These are phyloP conservation scores for Fraxinus xanthoxyloides DNA, from an alignment of 305 asterid species.

Conservation along the genomic window DNA sequence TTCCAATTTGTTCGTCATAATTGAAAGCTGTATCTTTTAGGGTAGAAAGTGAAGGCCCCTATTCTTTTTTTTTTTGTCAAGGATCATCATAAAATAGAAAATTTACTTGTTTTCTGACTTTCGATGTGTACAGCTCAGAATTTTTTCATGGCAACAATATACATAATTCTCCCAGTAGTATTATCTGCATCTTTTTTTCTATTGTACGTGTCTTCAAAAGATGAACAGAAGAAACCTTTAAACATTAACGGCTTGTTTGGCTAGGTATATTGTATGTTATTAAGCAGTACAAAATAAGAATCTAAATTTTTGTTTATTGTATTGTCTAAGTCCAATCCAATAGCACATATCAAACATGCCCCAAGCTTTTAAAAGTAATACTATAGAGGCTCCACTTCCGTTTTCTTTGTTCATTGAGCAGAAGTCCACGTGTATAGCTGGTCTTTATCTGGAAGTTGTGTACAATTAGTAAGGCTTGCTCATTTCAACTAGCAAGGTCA, in stretches of 20 bases:
- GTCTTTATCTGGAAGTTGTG: neutral
- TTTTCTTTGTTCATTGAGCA: neutral
- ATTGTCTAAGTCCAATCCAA: slow-evolving; percentile 1
- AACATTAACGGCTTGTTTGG: neutral
- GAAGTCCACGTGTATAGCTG: neutral
- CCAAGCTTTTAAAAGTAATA: neutral
- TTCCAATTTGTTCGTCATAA: slow-evolving; percentile 42
- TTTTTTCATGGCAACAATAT: slow-evolving; percentile 44
- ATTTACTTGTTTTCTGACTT: slow-evolving; percentile 45
- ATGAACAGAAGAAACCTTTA: neutral
- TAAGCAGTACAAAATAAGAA: neutral
- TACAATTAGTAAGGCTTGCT: neutral
- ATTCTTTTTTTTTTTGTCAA: slow-evolving; percentile 55
- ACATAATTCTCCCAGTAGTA: slow-evolving; percentile 34
- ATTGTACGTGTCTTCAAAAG: slow-evolving; percentile 13
- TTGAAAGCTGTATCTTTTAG: slow-evolving; percentile 54
- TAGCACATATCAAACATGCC: slow-evolving; percentile 16
- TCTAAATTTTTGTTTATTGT: neutral
- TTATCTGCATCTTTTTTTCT: slow-evolving; percentile 23
- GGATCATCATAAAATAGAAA: slow-evolving; percentile 46
- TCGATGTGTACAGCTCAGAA: slow-evolving; percentile 66
- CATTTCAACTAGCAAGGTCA: slow-evolving; percentile 19
- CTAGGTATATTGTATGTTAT: neutral
- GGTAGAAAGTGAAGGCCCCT: slow-evolving; percentile 54
- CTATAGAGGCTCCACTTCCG: neutral